A percentile compares a stretch with the other conserved stretches of the same genome.
Conservation (phyloP, 2,329 filamentous ascomycete genomes). For the Xylariaceae sp. region DNA sequence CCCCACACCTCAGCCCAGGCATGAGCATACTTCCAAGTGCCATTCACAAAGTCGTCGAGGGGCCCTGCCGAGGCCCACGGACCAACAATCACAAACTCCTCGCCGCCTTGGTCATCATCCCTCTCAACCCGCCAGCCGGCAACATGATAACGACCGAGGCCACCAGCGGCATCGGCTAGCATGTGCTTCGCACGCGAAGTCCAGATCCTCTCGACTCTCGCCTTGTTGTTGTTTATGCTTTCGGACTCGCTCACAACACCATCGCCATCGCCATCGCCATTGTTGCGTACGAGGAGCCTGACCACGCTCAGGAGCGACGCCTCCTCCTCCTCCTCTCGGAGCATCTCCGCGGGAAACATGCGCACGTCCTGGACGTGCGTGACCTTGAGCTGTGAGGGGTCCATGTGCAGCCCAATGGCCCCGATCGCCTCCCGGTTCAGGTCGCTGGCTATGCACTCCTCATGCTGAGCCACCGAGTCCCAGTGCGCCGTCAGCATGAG, state of each 20-base stretch:
- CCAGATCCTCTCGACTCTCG: conserved; percentile 12
- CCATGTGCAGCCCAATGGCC: conserved; percentile 1
- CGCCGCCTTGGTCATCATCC: conserved; percentile 12
- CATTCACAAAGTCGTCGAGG: conserved; percentile 4
- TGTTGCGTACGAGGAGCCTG: conserved; percentile 5
- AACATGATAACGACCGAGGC: conserved; percentile 5
- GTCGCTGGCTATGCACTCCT: conserved; percentile 13
- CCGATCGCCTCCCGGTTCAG: conserved; percentile 12
- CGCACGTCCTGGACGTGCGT: conserved; percentile 12
- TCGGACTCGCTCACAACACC: too few relatives aligned
- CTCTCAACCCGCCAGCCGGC: conserved; percentile 22
- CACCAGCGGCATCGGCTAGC: conserved; percentile 6
- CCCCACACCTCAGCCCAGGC: conserved; percentile 11
- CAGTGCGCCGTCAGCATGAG: conserved; percentile 21
- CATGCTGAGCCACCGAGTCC: conserved; percentile 19
- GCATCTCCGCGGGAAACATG: conserved; percentile 8
- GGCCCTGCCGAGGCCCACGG: conserved; percentile 12
- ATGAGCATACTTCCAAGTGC: background rate
- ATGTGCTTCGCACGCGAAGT: background rate
- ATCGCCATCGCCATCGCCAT: background rate
- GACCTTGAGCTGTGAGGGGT: background rate
- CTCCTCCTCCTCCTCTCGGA: too few relatives aligned
- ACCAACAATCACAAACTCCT: conserved; percentile 18
- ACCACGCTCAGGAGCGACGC: conserved; percentile 12
- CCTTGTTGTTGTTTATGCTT: too few relatives aligned